Evolutionary conservation across 2,329 filamentous ascomycete genomes (phyloP), one percentile per base, ranked within the genome.

Genomic region (Ophiostoma novo-ulmi): DNA sequence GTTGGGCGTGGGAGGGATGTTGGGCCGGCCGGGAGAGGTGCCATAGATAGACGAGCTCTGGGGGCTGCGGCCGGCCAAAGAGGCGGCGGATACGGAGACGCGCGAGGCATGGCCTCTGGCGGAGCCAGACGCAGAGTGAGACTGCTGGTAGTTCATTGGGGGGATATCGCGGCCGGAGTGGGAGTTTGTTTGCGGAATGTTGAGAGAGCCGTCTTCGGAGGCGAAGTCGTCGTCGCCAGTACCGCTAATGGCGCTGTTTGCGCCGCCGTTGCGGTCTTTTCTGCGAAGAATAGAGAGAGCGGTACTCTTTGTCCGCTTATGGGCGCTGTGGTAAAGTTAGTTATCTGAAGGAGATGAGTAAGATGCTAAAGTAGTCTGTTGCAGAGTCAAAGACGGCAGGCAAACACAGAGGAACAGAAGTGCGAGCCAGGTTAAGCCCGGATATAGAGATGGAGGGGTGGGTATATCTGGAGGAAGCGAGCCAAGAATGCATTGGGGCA

Each of bases 271-370:
- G 61, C 74, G 73, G 70, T 85, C 83, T 75, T 81, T 85, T 73
- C 85, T 82, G 73, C 85, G 81, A 77, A 89, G 78, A 76, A 89
- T 77, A 77, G 85, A 81, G 74, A 87, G 78, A 66, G 84, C 81
- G 68, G 81, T 81, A 58, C 82, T 87, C 77, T 84, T 88, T 71
- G 85, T 85, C 73, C 83, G 84, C 79, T 83, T 85, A 76, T 86
- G 85, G 31, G 74, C 71, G 72, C 72, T 74, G 69, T 13, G 20
- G 1, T 64, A 22, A 22, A 11, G 20, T 26, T 36, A 58, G 35
- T 61, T 5, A 26, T 17, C 7, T 4, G 36, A 22, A 66, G 36
- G n/a, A 14, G 48, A 61, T 44, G 58, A 11, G 26, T 10, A 13
- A 44, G 11, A 44, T 44, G 41, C 13, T 44, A 35, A 4, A 20